Evolutionary conservation across 148 eudicot genomes (phyloP), one percentile per base, ranked within the genome.

Genomic region (Cornus controversa): DNA sequence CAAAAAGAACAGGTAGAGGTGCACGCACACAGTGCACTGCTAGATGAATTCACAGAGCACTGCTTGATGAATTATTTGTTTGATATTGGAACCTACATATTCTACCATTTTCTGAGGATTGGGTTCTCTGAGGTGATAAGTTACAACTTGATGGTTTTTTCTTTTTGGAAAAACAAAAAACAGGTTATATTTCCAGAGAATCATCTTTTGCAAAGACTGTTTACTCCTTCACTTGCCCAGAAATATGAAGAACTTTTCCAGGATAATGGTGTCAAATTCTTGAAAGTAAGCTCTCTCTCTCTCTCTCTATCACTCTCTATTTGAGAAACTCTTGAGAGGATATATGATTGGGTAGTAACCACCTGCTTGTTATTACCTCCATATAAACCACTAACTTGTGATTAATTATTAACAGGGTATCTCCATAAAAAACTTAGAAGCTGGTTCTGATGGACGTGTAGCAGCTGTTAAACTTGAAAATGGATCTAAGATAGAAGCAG

Each of bases 401-500:
- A 50, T 68, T 58, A 23, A 16, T 18, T 47, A 25, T 81, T 47
- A 60, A 15, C 84, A 96, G 99, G 97, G 98, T 66, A 93, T 86
- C 74, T 82, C 82, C 68, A 92, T 96, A 64, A 85, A 85, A 83
- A 88, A 84, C 83, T 77, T 96, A 31, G 98, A 90, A 84, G 91
- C 95, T 84, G 98, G 97, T 83, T 71, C 93, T 85, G 92, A 92
- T 84, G 98, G 99, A 77, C 87, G 79, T 25, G 97, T 96, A 42
- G 75, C 90, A 80, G 88, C 89, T 75, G 91, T 96, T 45, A 93
- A 84, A 82, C 98, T 96, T 78, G 98, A 85, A 80, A 73, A 90
- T 87, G 99, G 98, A 67, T 93, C 97, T 69, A 85, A 84, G 58
- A 85, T 96, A 70, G 97, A 96, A 80, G 95, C 98, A 45, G 95